Evolutionary conservation across 2,329 filamentous ascomycete species (phyloP).

Genomic region (Neurospora sp.): DNA sequence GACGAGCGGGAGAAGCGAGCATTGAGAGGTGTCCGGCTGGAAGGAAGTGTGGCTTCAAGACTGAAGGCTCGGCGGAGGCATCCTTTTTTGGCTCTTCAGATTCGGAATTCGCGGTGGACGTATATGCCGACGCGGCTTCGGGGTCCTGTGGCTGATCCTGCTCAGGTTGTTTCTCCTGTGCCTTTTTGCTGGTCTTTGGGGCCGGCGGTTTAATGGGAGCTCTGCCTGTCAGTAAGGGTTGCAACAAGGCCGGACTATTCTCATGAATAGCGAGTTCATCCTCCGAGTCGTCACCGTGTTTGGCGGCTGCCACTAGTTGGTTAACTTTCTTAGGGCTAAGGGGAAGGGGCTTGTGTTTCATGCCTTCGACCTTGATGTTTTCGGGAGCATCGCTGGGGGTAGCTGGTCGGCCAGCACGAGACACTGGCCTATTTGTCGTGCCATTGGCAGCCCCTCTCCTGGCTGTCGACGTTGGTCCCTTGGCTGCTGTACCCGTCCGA

Average conservation of each 20-base stretch:
- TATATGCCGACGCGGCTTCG: not conserved
- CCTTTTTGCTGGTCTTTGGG: constrained; percentile 23
- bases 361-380: constrained; percentile 21
- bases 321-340: constrained; percentile 58
- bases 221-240: constrained; percentile 40
- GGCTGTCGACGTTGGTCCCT: constrained; percentile 21
- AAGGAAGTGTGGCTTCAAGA: constrained; percentile 8
- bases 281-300: constrained; percentile 41
- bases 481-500: constrained; percentile 18
- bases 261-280: constrained; percentile 49
- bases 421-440: constrained; percentile 29
- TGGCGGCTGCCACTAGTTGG: constrained; percentile 34
- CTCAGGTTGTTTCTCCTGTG: not conserved
- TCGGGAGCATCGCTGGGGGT: constrained; percentile 20
- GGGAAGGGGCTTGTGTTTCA: constrained; percentile 30
- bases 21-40: constrained; percentile 12
- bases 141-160: constrained; percentile 14
- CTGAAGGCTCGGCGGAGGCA: constrained; percentile 19
- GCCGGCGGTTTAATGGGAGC: constrained; percentile 40
- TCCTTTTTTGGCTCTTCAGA: constrained; percentile 17
- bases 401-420: constrained; percentile 20
- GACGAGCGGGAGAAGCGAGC: constrained; percentile 47
- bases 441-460: constrained; percentile 17
- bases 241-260: constrained; percentile 33
- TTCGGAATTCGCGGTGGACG: not conserved